phyloP scores from a whole-genome alignment of 805 yeast species.

The Candida insectalens region DNA sequence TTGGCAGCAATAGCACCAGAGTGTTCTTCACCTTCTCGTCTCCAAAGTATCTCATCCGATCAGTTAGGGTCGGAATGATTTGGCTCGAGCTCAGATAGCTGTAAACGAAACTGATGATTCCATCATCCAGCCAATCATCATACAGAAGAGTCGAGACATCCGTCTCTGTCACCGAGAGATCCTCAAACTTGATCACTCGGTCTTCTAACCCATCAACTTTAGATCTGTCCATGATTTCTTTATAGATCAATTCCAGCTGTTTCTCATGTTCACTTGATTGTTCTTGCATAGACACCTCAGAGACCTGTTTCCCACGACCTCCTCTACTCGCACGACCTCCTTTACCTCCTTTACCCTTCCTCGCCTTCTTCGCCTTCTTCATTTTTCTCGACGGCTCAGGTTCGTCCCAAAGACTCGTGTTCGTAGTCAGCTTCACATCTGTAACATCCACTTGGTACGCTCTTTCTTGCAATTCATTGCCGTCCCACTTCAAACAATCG shows the following conservation, averaged over 20 bases:
- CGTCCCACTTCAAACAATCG: constrained; percentile 30
- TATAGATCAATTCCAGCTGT: too few relatives aligned
- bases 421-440: background rate
- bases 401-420: constrained; percentile 9
- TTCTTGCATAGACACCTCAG: too few relatives aligned
- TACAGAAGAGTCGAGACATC: constrained; percentile 50
- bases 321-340: too few relatives aligned
- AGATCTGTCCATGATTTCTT: constrained; percentile 3
- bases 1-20: constrained; percentile 42
- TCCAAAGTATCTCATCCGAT: constrained; percentile 17
- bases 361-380: constrained; percentile 5
- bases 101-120: constrained; percentile 52
- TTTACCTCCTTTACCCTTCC: too few relatives aligned
- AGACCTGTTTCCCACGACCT: too few relatives aligned
- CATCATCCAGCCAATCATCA: constrained; percentile 70
- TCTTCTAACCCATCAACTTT: constrained; percentile 9
- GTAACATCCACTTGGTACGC: background rate
- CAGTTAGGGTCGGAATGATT: constrained; percentile 15
- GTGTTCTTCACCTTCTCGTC: constrained; percentile 18
- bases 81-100: constrained; percentile 38
- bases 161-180: constrained; percentile 46
- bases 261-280: constrained; percentile 17
- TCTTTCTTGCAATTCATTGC: background rate
- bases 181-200: constrained; percentile 39
- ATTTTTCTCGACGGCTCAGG: constrained; percentile 25